Conservation (phyloP, 2,329 filamentous ascomycete genomes). For the Fusarium paranaense region DNA sequence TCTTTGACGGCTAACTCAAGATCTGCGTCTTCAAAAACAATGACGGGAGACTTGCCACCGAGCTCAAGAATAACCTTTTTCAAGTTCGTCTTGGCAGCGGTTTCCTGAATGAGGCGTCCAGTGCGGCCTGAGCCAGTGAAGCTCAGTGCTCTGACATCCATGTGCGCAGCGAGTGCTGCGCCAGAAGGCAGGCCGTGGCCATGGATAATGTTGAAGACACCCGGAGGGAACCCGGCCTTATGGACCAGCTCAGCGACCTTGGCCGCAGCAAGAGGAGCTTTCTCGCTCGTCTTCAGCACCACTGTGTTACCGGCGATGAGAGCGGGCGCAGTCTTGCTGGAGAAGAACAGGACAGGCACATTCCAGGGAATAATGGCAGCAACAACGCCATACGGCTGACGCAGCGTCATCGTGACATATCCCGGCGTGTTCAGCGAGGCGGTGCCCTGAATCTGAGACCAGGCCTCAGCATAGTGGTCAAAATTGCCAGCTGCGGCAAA, state of each 20-base stretch:
- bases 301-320: conserved; percentile 36
- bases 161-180: conserved; percentile 73
- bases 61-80: conserved; percentile 76
- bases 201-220: conserved; percentile 79
- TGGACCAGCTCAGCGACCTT: conserved; percentile 66
- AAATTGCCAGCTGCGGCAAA: conserved; percentile 56
- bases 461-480: conserved; percentile 56
- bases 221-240: conserved; percentile 79
- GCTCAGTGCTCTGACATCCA: conserved; percentile 77
- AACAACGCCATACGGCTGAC: conserved; percentile 64
- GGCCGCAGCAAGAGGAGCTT: conserved; percentile 31
- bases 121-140: conserved; percentile 82
- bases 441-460: conserved; percentile 56
- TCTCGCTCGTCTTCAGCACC: conserved; percentile 35
- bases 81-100: conserved; percentile 71
- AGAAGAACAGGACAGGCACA: conserved; percentile 58
- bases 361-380: conserved; percentile 72
- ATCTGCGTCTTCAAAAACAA: conserved; percentile 70
- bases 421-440: conserved; percentile 62
- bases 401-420: conserved; percentile 57
- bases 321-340: conserved; percentile 51
- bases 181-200: conserved; percentile 77
- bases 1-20: conserved; percentile 57
- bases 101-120: conserved; percentile 78
- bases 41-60: conserved; percentile 74